Evolutionary conservation across 106 monocot species (phyloP).

Genomic region (Dioscorea dumetorum): DNA sequence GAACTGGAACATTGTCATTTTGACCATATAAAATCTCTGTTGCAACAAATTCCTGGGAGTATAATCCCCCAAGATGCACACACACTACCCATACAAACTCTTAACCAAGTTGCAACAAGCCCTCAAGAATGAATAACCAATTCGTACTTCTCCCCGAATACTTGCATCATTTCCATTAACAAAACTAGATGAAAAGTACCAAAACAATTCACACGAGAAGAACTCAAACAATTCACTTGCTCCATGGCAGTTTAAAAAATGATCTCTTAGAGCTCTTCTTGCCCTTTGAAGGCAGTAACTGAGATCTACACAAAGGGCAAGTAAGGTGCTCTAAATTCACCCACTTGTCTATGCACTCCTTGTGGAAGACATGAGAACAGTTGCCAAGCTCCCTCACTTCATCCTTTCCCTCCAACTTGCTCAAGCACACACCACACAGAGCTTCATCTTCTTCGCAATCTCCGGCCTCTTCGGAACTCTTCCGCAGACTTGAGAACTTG

Average conservation of each 20-base stretch:
- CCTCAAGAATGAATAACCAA: too few species aligned
- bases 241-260: too few species aligned
- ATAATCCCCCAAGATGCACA: neutral
- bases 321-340: slow-evolving; percentile 16
- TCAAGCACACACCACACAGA: slow-evolving; percentile 17
- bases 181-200: too few species aligned
- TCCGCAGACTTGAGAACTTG: slow-evolving; percentile 2
- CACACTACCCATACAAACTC: too few species aligned
- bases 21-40: neutral
- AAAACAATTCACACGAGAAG: too few species aligned
- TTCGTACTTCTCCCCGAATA: too few species aligned
- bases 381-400: slow-evolving; percentile 22
- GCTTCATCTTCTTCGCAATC: neutral
- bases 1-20: too few species aligned
- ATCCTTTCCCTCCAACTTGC: slow-evolving; percentile 9
- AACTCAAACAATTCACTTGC: too few species aligned
- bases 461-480: neutral
- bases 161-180: too few species aligned
- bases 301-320: slow-evolving; percentile 19
- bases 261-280: too few species aligned
- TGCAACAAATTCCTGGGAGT: neutral
- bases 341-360: slow-evolving; percentile 24
- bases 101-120: too few species aligned
- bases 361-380: slow-evolving; percentile 24
- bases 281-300: slow-evolving; percentile 6